Conservation (phyloP, 2,329 filamentous ascomycete genomes). For the Thielaviopsis punctulata region DNA sequence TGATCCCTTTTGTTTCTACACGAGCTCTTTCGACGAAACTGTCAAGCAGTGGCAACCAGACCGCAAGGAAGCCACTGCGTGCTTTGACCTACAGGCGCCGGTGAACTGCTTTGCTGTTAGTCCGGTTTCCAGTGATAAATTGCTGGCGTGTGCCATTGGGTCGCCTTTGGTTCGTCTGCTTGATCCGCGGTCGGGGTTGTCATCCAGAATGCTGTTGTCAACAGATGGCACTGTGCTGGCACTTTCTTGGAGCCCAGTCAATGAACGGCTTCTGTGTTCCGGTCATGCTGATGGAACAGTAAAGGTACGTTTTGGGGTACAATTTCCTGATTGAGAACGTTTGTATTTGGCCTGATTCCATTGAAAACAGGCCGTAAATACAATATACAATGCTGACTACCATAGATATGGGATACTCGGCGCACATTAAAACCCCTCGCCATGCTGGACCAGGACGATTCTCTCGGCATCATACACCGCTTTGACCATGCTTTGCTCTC, state of each 20-base stretch:
- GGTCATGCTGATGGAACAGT: slow-evolving; percentile 73
- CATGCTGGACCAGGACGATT: slow-evolving; percentile 70
- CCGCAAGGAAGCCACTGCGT: slow-evolving; percentile 40
- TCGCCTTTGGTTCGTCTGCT: slow-evolving; percentile 70
- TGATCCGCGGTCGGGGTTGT: slow-evolving; percentile 29
- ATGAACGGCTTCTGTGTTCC: slow-evolving; percentile 65
- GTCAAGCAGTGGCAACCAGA: slow-evolving; percentile 60
- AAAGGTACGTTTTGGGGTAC: not conserved
- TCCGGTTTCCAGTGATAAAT: slow-evolving; percentile 50
- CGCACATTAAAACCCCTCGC: slow-evolving; percentile 61
- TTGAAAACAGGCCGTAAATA: not conserved
- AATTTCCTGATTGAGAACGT: not conserved
- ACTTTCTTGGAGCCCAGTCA: slow-evolving; percentile 64
- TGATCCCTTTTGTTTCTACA: slow-evolving; percentile 58
- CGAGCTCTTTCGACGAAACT: slow-evolving; percentile 61
- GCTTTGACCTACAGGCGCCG: slow-evolving; percentile 50
- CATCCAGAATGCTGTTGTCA: slow-evolving; percentile 51
- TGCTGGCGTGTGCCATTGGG: slow-evolving; percentile 79
- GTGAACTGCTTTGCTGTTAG: slow-evolving; percentile 68
- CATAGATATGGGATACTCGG: slow-evolving; percentile 70
- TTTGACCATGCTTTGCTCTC: slow-evolving; percentile 20
- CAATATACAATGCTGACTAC: too few relatives aligned
- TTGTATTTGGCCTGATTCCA: not conserved
- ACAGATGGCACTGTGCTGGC: slow-evolving; percentile 51
- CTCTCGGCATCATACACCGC: slow-evolving; percentile 42